Percentiles rank a stretch among this genome's conserved stretches.
phyloP scores from a whole-genome alignment of 148 eudicot genomes.

The Rhododendron griersonianum region DNA sequence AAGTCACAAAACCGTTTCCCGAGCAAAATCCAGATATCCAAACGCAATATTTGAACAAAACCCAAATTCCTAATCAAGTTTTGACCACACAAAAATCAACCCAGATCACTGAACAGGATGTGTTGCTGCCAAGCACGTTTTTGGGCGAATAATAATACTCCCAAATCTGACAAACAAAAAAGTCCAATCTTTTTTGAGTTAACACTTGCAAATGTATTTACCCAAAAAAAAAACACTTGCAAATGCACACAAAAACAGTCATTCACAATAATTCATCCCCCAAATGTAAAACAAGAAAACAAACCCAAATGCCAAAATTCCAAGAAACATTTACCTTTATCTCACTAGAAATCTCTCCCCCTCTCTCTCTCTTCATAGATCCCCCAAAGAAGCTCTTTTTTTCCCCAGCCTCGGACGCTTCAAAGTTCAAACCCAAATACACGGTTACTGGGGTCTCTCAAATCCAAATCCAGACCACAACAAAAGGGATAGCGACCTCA shows the following conservation, averaged over 20 bases:
- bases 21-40: not conserved
- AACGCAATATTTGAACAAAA: not conserved
- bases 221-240: not conserved
- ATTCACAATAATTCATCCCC: not conserved
- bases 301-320: slow-evolving; percentile 12
- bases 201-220: not conserved
- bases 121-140: not conserved
- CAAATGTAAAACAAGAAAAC: not conserved
- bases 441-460: not conserved
- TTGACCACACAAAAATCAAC: not conserved
- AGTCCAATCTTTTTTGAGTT: not conserved
- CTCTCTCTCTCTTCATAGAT: not conserved
- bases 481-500: slow-evolving; percentile 3
- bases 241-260: not conserved
- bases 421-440: slow-evolving; percentile 9
- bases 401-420: not conserved
- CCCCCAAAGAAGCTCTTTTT: not conserved
- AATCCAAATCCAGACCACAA: not conserved
- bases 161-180: not conserved
- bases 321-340: slow-evolving; percentile 9
- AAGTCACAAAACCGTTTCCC: not conserved
- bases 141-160: not conserved
- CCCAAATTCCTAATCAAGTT: not conserved
- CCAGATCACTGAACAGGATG: not conserved
- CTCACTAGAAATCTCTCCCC: not conserved